Evolutionary conservation across 2,329 filamentous ascomycete species (phyloP), one percentile per base, ranked within the genome.

Genomic region (Botrytis fragariae): DNA sequence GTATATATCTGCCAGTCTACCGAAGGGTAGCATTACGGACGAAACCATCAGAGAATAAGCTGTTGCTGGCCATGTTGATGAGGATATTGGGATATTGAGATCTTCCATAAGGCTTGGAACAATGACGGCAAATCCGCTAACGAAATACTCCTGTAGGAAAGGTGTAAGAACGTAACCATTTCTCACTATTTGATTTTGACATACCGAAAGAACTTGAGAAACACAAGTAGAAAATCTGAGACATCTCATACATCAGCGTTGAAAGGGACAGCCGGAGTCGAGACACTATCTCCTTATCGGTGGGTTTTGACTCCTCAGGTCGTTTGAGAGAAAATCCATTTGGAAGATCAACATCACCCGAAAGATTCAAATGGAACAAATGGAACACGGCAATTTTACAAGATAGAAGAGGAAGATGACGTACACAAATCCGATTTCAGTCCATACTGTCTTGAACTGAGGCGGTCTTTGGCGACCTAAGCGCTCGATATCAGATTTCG

Each of bases 51-150:
- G 77, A 12, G 90, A 88, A 57, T 89, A 87, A 67, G 89, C 85
- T 76, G 81, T 89, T 81, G 81, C 88, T 78, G 81, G 91, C 91
- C 88, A 92, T 82, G 82, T 92, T 81, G 78, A 87, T 78, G 77
- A 88, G 64, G 77, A 85, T 79, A 80, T 85, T 0, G 92, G 89
- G 54, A 95, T 93, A 51, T 88, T 72, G 7, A 95, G 85, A 1
- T 87, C 85, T 16, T 81, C 79, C 16, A 89, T 84, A 2, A 95
- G 82, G 0, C 87, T 87, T 1, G 93, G 92, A 0, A 94, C 82
- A 32, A 94, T 86, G 77, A 91, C 90, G 75, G 86, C 86, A 80
- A 94, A 95, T 57, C 93, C 93, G 59, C 89, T 91, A 72, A 95
- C 85, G 74, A 88, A 88, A 79, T 88, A 91, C 80, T 91, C 89